A percentile compares a stretch with the other conserved stretches of the same genome.
Evolutionary conservation across 768 basidiomycete genomes (phyloP).

Genomic region (Panaeolus cyanescens): DNA sequence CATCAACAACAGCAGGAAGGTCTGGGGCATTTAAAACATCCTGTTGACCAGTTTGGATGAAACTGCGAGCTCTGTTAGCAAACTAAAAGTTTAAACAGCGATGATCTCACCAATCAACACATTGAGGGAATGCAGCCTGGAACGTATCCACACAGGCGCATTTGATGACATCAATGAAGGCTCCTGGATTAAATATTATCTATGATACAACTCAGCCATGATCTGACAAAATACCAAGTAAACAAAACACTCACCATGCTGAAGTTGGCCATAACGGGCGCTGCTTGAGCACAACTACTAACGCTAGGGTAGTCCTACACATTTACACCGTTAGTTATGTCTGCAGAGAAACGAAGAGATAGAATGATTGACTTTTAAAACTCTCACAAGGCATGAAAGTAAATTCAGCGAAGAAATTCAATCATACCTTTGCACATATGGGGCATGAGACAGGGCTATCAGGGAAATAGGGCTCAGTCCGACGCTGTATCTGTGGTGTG

Average conservation of each 20-base stretch:
- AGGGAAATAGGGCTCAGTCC: slow-evolving; percentile 51
- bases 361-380: neutral
- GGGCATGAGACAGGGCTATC: slow-evolving; percentile 58
- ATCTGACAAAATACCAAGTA: neutral
- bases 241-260: slow-evolving; percentile 39
- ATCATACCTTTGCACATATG: slow-evolving; percentile 49
- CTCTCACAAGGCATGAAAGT: neutral
- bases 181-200: slow-evolving; percentile 67
- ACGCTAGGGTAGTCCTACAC: slow-evolving; percentile 51
- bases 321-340: neutral
- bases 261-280: slow-evolving; percentile 59
- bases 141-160: slow-evolving; percentile 58
- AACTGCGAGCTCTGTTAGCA: slow-evolving; percentile 33
- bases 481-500: slow-evolving; percentile 3
- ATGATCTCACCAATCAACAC: slow-evolving; percentile 59
- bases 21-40: slow-evolving; percentile 47
- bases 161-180: slow-evolving; percentile 62
- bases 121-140: slow-evolving; percentile 57
- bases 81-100: neutral
- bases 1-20: slow-evolving; percentile 48
- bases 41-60: slow-evolving; percentile 59
- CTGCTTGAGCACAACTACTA: slow-evolving; percentile 57
- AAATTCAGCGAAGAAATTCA: neutral
- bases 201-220: slow-evolving; percentile 19
- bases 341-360: neutral